Evolutionary conservation across 2,329 filamentous ascomycete genomes (phyloP).

Genomic region (Aureobasidium namibiae): DNA sequence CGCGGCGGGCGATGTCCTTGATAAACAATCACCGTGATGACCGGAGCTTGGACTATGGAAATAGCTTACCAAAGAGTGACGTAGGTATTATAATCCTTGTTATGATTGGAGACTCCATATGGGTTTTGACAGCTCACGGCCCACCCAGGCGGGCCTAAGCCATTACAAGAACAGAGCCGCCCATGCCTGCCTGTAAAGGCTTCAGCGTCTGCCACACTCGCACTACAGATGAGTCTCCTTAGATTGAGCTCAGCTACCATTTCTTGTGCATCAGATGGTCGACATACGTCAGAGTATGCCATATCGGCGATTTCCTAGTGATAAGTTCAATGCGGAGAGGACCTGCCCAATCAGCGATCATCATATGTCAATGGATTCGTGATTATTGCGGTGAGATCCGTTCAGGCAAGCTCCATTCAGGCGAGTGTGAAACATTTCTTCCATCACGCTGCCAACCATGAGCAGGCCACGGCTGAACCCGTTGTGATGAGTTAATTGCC

Average conservation of each 20-base stretch:
- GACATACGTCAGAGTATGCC: not conserved
- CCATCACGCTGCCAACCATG: not conserved
- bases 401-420: not conserved
- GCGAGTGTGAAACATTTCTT: not conserved
- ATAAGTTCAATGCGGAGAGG: not conserved
- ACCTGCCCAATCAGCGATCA: not conserved
- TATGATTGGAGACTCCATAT: not conserved
- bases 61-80: constrained; percentile 1
- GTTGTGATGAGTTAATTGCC: too few relatives aligned
- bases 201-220: not conserved
- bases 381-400: not conserved
- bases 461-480: not conserved
- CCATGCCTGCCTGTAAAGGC: not conserved
- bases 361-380: not conserved
- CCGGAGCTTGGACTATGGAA: not conserved
- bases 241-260: not conserved
- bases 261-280: not conserved
- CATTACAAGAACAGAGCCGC: not conserved
- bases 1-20: not conserved
- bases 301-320: not conserved
- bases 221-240: not conserved
- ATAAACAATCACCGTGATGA: not conserved
- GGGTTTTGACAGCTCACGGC: not conserved
- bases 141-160: not conserved
- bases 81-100: not conserved